Conservation (phyloP, 108 stramenopile genomes). For the Pseudonitzschia multiseries region DNA sequence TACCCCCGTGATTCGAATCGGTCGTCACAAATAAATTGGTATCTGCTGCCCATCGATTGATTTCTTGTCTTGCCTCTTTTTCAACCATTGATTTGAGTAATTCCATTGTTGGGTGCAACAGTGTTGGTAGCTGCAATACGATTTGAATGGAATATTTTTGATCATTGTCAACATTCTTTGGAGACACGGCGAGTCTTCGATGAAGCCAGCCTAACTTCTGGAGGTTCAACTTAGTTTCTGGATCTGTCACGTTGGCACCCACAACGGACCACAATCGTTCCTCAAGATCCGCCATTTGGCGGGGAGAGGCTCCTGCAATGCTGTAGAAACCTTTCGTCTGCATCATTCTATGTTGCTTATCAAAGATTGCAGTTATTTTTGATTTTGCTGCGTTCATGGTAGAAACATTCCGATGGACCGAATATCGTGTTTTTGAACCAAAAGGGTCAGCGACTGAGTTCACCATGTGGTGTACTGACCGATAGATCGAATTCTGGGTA, state of each 20-base stretch:
- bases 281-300: slow-evolving; percentile 54
- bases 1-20: not conserved
- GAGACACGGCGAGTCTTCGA: slow-evolving; percentile 27
- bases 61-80: slow-evolving; percentile 40
- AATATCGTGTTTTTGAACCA: not conserved
- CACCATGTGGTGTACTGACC: not conserved
- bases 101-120: slow-evolving; percentile 60
- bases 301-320: slow-evolving; percentile 35
- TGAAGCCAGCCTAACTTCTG: slow-evolving; percentile 49
- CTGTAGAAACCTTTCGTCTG: slow-evolving; percentile 1
- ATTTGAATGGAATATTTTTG: slow-evolving; percentile 37
- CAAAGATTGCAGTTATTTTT: not conserved
- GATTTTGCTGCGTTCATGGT: not conserved
- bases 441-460: not conserved
- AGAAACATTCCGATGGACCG: not conserved
- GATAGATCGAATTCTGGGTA: not conserved
- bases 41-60: slow-evolving; percentile 20
- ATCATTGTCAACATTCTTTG: slow-evolving; percentile 14
- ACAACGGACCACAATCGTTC: slow-evolving; percentile 37
- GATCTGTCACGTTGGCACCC: slow-evolving; percentile 44
- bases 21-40: slow-evolving; percentile 18
- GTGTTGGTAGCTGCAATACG: slow-evolving; percentile 58
- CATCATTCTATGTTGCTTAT: not conserved
- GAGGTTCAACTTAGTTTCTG: slow-evolving; percentile 35
- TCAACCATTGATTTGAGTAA: slow-evolving; percentile 21